These are phyloP conservation scores for Zizania palustris DNA, from an alignment of 202 grass and related monocot genomes.

Conservation along the genomic window DNA sequence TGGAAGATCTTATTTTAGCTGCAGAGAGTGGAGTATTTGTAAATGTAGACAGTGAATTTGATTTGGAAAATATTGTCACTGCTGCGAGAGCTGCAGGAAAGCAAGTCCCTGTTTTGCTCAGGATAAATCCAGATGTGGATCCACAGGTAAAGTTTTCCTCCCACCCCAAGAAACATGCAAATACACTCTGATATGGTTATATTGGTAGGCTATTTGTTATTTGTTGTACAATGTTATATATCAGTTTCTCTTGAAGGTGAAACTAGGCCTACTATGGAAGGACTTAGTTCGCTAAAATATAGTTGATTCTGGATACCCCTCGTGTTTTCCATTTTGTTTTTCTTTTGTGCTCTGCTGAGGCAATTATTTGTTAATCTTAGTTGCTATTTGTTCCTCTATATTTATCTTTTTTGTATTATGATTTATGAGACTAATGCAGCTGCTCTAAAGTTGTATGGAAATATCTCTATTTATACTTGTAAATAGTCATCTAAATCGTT, in stretches of 20 bases:
- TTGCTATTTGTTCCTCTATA: not conserved
- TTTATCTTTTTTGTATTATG: not conserved
- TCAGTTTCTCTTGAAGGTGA: no score
- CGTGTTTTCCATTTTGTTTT: not conserved
- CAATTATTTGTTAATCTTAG: not conserved
- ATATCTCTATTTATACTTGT: not conserved
- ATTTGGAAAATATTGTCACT: constrained; percentile 88
- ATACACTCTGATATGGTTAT: constrained; percentile 1
- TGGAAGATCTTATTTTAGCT: constrained; percentile 90
- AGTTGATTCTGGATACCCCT: constrained; percentile 12
- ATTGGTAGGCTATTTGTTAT: constrained; percentile 2
- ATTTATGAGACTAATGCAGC: not conserved
- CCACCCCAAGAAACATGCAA: not conserved
- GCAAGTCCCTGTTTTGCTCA: constrained; percentile 89
- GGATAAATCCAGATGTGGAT: constrained; percentile 98
- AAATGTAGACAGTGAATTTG: constrained; percentile 97
- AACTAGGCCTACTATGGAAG: no score
- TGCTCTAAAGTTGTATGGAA: not conserved
- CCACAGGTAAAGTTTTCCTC: constrained; percentile 65
- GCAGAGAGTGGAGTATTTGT: constrained; percentile 87
- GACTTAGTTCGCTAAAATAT: no score
- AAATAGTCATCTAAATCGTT: constrained; percentile 1
- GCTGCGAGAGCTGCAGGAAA: constrained; percentile 78
- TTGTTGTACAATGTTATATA: not conserved
- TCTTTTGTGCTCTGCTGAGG: not conserved